Conservation (phyloP, 2,329 filamentous ascomycete species). For the Pseudovirgaria hyperparasitica region DNA sequence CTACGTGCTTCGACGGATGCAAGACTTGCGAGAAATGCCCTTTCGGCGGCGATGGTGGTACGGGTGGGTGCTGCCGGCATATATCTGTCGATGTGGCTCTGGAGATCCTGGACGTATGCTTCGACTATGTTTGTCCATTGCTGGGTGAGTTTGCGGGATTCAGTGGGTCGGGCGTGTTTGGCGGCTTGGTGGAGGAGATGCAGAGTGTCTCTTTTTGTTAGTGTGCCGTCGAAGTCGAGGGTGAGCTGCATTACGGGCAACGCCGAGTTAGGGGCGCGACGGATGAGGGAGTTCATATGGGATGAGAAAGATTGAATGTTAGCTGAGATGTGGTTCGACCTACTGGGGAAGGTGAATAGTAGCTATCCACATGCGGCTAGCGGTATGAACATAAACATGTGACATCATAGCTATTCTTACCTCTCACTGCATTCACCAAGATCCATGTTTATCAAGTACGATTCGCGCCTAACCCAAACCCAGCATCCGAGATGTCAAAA, state of each 20-base stretch:
- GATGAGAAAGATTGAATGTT: too few relatives aligned
- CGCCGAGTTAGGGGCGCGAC: too few relatives aligned
- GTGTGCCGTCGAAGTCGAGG: slow-evolving; percentile 36
- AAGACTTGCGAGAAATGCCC: slow-evolving; percentile 23
- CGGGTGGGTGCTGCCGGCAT: slow-evolving; percentile 14
- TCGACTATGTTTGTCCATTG: slow-evolving; percentile 26
- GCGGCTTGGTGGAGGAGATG: slow-evolving; percentile 28
- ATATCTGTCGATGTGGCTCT: slow-evolving; percentile 16
- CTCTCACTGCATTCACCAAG: too few relatives aligned
- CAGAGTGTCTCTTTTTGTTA: slow-evolving; percentile 33
- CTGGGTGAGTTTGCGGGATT: slow-evolving; percentile 8
- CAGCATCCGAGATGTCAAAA: too few relatives aligned
- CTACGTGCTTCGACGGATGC: slow-evolving; percentile 27
- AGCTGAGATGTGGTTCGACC: too few relatives aligned
- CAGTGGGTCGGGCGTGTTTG: slow-evolving; percentile 12
- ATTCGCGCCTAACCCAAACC: too few relatives aligned
- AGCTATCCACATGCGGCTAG: too few relatives aligned
- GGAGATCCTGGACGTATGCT: slow-evolving; percentile 30
- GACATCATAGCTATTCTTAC: too few relatives aligned
- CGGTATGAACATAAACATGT: too few relatives aligned
- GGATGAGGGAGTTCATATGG: too few relatives aligned
- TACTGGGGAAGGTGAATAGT: too few relatives aligned
- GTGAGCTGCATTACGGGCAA: slow-evolving; percentile 28
- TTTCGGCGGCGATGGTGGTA: slow-evolving; percentile 21
- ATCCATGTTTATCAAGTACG: too few relatives aligned